Conservation (phyloP, 2,329 filamentous ascomycete genomes). For the Cephalotrichum gorgonifer region DNA sequence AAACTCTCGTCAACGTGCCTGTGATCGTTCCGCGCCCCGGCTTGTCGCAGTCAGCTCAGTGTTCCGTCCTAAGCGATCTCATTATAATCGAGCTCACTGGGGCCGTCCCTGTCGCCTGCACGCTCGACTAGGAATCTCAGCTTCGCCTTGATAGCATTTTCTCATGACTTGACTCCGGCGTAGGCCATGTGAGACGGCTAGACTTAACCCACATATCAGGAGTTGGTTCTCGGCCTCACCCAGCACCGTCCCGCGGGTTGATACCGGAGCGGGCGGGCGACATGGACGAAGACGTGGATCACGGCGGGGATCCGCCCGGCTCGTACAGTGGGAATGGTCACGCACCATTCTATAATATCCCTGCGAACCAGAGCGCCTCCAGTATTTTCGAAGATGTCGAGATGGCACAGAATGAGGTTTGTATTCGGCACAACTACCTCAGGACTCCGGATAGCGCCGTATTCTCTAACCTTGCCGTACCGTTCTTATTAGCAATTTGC, state of each 20-base stretch:
- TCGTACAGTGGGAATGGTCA: neutral
- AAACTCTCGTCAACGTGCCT: too few species aligned
- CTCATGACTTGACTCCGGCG: neutral
- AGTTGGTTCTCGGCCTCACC: neutral
- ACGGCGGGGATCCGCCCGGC: neutral
- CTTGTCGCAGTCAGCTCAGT: too few species aligned
- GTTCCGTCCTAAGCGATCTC: too few species aligned
- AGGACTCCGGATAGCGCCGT: neutral
- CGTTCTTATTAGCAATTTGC: constrained; percentile 58
- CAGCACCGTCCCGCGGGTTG: neutral
- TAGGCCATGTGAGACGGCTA: neutral
- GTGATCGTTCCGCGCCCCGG: too few species aligned
- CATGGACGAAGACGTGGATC: neutral
- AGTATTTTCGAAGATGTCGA: constrained; percentile 94
- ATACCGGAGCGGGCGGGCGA: neutral
- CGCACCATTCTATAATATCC: constrained; percentile 26
- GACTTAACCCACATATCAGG: neutral
- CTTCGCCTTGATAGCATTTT: too few species aligned
- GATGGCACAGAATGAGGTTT: constrained; percentile 92
- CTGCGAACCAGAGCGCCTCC: constrained; percentile 60
- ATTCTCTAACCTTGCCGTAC: neutral
- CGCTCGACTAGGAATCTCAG: too few species aligned
- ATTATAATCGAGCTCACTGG: too few species aligned
- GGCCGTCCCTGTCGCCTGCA: too few species aligned
- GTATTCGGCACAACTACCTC: neutral